Conservation (phyloP, 73 alveolate species). For the Stentor coeruleus region DNA sequence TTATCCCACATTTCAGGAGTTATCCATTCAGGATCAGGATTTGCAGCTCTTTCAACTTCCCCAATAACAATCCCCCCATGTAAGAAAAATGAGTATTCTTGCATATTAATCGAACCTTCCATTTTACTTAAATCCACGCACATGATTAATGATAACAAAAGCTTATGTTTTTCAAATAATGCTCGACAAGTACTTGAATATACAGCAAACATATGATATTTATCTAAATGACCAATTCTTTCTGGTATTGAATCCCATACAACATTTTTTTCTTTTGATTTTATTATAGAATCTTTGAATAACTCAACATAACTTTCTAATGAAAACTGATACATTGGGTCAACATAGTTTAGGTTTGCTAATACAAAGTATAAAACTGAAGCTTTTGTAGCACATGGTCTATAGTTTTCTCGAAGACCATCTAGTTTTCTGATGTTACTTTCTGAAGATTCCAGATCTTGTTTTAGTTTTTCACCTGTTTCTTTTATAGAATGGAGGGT, state of each 20-base stretch:
- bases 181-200: slow-evolving; percentile 97
- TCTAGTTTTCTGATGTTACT: slow-evolving; percentile 84
- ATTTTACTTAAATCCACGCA: slow-evolving; percentile 89
- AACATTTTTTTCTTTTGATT: slow-evolving; percentile 73
- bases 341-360: slow-evolving; percentile 72
- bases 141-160: slow-evolving; percentile 94
- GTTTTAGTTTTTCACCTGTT: slow-evolving; percentile 57
- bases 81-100: slow-evolving; percentile 96
- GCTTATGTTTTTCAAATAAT: slow-evolving; percentile 98
- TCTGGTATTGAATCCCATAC: slow-evolving; percentile 64
- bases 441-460: slow-evolving; percentile 55
- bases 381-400: slow-evolving; percentile 86
- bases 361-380: slow-evolving; percentile 78
- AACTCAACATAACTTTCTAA: slow-evolving; percentile 86
- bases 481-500: slow-evolving; percentile 64
- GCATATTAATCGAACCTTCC: slow-evolving; percentile 78
- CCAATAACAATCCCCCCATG: slow-evolving; percentile 33
- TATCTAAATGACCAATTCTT: slow-evolving; percentile 70
- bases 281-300: slow-evolving; percentile 83
- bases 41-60: slow-evolving; percentile 35
- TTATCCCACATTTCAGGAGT: slow-evolving; percentile 84
- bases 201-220: slow-evolving; percentile 84
- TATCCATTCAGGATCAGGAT: slow-evolving; percentile 86
- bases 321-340: slow-evolving; percentile 91
- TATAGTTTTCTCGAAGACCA: slow-evolving; percentile 84